phyloP scores from a whole-genome alignment of 768 basidiomycete genomes.

The Boletus sp. region DNA sequence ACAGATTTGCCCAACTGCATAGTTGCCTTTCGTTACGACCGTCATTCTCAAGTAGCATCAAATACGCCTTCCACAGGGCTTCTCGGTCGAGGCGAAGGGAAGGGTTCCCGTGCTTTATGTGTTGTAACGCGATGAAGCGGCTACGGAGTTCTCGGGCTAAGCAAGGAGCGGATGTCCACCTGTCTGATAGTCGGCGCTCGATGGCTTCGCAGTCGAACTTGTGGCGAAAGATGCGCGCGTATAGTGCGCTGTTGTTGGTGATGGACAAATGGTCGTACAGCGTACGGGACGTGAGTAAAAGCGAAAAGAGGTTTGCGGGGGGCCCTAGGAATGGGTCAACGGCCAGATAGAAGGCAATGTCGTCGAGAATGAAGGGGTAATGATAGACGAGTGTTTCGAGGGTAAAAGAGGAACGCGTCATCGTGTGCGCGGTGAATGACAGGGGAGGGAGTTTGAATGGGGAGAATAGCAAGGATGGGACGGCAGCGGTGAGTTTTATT shows the following conservation, averaged over 20 bases:
- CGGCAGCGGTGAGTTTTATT: slow-evolving; percentile 23
- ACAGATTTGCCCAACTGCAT: slow-evolving; percentile 38
- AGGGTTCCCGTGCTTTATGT: slow-evolving; percentile 34
- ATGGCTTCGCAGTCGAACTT: slow-evolving; percentile 45
- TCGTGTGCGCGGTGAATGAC: not conserved
- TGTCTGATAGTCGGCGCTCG: slow-evolving; percentile 35
- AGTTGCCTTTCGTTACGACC: slow-evolving; percentile 45
- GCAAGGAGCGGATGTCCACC: slow-evolving; percentile 37
- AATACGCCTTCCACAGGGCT: slow-evolving; percentile 52
- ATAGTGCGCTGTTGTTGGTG: slow-evolving; percentile 36
- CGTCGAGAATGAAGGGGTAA: slow-evolving; percentile 30
- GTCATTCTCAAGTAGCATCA: slow-evolving; percentile 55
- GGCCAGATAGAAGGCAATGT: slow-evolving; percentile 41
- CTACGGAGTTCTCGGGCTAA: slow-evolving; percentile 43
- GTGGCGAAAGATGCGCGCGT: slow-evolving; percentile 41
- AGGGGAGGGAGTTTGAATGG: not conserved
- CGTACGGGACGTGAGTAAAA: slow-evolving; percentile 38
- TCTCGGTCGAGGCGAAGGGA: slow-evolving; percentile 25
- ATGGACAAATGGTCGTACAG: slow-evolving; percentile 37
- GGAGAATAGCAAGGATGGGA: slow-evolving; percentile 2
- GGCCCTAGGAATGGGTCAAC: slow-evolving; percentile 42
- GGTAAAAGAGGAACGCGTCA: slow-evolving; percentile 6
- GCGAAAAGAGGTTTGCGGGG: slow-evolving; percentile 35
- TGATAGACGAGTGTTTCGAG: slow-evolving; percentile 19
- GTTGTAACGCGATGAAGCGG: slow-evolving; percentile 39